Conservation (phyloP, 2,329 filamentous ascomycete genomes). For the Aspergillus sp. region DNA sequence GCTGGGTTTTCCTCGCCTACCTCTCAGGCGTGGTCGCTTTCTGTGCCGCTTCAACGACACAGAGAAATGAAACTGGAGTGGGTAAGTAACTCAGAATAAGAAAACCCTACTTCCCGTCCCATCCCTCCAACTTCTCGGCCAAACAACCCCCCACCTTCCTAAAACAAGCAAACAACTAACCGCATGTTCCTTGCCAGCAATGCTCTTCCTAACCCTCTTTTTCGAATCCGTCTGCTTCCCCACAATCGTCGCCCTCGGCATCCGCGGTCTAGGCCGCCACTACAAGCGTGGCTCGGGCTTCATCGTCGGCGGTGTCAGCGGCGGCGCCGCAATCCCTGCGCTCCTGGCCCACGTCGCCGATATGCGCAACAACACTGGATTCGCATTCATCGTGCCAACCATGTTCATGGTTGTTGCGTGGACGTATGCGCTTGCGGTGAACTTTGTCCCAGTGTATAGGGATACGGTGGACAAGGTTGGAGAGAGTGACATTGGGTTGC, state of each 20-base stretch:
- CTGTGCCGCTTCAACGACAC: constrained; percentile 50
- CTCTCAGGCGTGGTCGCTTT: constrained; percentile 64
- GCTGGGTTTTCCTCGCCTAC: constrained; percentile 70
- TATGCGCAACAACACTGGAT: constrained; percentile 57
- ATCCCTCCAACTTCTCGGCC: too few relatives aligned
- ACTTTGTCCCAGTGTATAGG: constrained; percentile 66
- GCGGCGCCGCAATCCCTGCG: constrained; percentile 72
- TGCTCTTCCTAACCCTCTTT: constrained; percentile 71
- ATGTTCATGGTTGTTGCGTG: constrained; percentile 59
- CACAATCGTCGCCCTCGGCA: constrained; percentile 74
- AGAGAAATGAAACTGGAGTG: constrained; percentile 50
- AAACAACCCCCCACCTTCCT: too few relatives aligned
- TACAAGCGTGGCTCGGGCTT: constrained; percentile 74
- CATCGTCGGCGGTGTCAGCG: constrained; percentile 69
- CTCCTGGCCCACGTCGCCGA: constrained; percentile 70
- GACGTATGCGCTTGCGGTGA: constrained; percentile 61
- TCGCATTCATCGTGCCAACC: constrained; percentile 67
- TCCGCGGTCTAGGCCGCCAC: constrained; percentile 73
- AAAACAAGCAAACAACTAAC: background rate
- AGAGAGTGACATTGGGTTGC: constrained; percentile 45
- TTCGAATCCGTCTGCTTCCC: constrained; percentile 83
- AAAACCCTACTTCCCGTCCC: too few relatives aligned
- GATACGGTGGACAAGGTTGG: constrained; percentile 60
- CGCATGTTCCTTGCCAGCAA: constrained; percentile 32
- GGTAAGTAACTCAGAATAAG: constrained; percentile 16